Evolutionary conservation across 192 early-diverging fungal genomes (phyloP), one percentile per base, ranked within the genome.

Genomic region (Coemansia sp.): DNA sequence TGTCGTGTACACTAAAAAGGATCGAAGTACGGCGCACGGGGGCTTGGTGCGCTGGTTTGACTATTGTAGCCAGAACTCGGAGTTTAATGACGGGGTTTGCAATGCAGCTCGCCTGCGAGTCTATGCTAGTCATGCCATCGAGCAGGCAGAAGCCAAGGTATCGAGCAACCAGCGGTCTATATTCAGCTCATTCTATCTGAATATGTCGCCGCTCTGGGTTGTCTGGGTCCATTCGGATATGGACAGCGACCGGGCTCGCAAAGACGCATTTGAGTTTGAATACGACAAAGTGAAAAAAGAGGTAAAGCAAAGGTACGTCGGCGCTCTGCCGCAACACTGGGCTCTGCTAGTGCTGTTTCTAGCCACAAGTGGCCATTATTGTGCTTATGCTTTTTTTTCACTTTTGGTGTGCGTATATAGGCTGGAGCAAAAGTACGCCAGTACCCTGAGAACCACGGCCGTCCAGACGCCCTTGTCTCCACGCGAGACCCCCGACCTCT

Each of bases 171-270:
- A 10, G 8, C 1, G 18, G 4, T 53, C 52, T 4, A 18, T 18
- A 32, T 18, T 53, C 27, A 4, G 17, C 18, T 32, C 33, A 9
- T 34, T 33, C 27, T 53, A 10, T 26, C 3, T 17, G 52, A 36
- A 19, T 10, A 19, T 58, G 19, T 11, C 27, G 9, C 26, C 53
- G 9, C 60, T 69, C 37, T 69, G 67, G 67, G 43, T 53, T 12
- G 67, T 69, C 39, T 69, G 67, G 67, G 36, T 5, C 9, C 27
- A 42, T 26, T n/a, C 15, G 18, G 37, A 54, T 22, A 46, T 12
- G 0, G 32, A 39, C 35, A 63, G 61, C 52, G 27, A 39, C n/a
- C 22, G 40, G 22, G 34, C 21, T 11, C 19, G 39, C 39, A 54
- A 66, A 27, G 29, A 3, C 3, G 46, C 14, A 8, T 41, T 53